Base-by-base conservation (phyloP, 2,329 filamentous ascomycete genomes). In the Fusarium ambrosium region DNA sequence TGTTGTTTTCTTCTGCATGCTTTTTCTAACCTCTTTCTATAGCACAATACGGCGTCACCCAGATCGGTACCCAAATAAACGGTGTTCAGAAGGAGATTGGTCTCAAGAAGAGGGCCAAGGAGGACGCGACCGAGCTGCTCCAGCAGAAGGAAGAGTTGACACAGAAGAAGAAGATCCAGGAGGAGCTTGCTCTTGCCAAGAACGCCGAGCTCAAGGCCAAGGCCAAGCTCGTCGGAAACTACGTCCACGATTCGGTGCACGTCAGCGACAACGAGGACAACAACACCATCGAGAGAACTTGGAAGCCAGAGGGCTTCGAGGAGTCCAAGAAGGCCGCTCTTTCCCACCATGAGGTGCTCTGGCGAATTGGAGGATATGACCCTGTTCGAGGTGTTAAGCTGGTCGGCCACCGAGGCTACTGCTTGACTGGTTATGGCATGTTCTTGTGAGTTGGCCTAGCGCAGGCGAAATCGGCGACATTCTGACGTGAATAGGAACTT, bases 311-410 rank as follows among this genome's bases (percentile, higher is more conserved):
- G 76, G 92, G 92, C 63, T 89, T 92, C 68, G 89, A 86, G 24
- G 90, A 94, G 59, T 91, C 95, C 84, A 95, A 95, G 88, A 90
- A 91, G 78, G 89, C 93, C 68, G 87, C 90, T 72, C 92, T 98
- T 72, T 98, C 95, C 62, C 97, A 99, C 84, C 97, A 99, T 84
- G 96, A 98, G 82, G 95, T 99, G 64, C 90, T 98, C 70, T 91
- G 92, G 68, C 90, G 95, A 78, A 86, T 98, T 73, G 95, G 97
- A 78, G 95, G 96, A 64, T 98, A 97, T 81, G 97, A 98, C 82
- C 93, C 95, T 1, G 95, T 98, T 81, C 92, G 97, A 75, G 95
- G 95, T 76, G 94, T 95, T 74, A 98, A 98, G 88, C 90, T 98
- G 73, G 95, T 97, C 53, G 96, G 97, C 62, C 96, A 98, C 84